Conservation (phyloP, 768 basidiomycete genomes). For the Collybia sordida region DNA sequence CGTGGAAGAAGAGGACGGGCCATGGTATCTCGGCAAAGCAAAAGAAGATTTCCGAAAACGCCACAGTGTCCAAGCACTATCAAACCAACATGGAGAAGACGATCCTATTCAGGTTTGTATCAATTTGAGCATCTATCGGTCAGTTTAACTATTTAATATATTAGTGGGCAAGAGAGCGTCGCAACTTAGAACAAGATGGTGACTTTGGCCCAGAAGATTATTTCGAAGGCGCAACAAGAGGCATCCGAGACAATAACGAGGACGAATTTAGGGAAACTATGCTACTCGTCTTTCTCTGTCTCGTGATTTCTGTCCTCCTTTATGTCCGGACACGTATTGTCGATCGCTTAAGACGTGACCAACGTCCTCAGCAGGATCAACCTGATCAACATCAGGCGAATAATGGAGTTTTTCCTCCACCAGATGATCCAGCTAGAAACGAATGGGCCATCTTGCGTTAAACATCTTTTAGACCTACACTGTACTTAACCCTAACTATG, state of each 20-base stretch:
- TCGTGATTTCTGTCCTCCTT: constrained; percentile 70
- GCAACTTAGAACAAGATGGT: constrained; percentile 67
- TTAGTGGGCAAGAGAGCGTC: constrained; percentile 77
- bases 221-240: constrained; percentile 66
- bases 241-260: constrained; percentile 60
- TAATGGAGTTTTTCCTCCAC: constrained; percentile 57
- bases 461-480: constrained; percentile 17
- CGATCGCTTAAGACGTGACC: constrained; percentile 67
- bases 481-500: constrained; percentile 12
- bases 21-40: constrained; percentile 85
- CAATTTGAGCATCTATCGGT: not conserved
- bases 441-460: constrained; percentile 67
- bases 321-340: constrained; percentile 80
- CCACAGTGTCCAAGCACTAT: constrained; percentile 36
- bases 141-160: not conserved
- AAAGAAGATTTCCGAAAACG: constrained; percentile 73
- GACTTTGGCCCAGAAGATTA: constrained; percentile 85
- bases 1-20: constrained; percentile 57
- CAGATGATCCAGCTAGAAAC: constrained; percentile 60
- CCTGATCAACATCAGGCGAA: constrained; percentile 40
- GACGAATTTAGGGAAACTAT: constrained; percentile 83
- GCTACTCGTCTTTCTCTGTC: constrained; percentile 70
- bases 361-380: constrained; percentile 46
- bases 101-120: constrained; percentile 67
- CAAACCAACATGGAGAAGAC: constrained; percentile 52